These are phyloP conservation scores for Avena sativa DNA, from an alignment of 176 grass and related monocot genomes.

Conservation along the genomic window DNA sequence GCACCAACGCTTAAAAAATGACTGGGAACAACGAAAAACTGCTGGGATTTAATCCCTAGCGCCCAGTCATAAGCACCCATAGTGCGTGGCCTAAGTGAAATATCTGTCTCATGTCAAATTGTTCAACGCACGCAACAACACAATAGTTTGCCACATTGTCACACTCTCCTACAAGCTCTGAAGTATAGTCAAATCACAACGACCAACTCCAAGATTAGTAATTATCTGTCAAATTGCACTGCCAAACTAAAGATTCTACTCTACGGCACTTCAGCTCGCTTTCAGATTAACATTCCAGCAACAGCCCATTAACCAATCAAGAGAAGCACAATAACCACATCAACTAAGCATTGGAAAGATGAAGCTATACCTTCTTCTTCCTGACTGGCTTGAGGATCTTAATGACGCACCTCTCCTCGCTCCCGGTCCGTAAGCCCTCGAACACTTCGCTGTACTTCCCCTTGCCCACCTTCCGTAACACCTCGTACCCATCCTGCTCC, in stretches of 20 bases:
- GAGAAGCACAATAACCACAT: background rate
- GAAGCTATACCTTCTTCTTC: constrained; percentile 81
- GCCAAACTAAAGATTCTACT: constrained; percentile 16
- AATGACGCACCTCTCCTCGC: constrained; percentile 80
- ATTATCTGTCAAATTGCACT: background rate
- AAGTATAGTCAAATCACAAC: constrained; percentile 6
- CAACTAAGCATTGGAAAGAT: background rate
- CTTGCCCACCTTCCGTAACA: constrained; percentile 85
- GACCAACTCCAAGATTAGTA: background rate
- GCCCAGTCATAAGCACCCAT: no score
- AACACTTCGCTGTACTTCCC: constrained; percentile 98
- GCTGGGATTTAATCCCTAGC: no score
- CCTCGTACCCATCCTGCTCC: constrained; percentile 84
- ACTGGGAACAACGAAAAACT: no score
- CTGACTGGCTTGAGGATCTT: constrained; percentile 98
- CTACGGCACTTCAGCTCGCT: background rate
- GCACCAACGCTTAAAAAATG: no score
- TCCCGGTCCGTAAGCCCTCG: constrained; percentile 61
- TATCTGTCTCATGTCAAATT: constrained; percentile 1
- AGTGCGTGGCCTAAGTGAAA: background rate
- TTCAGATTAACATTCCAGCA: constrained; percentile 15
- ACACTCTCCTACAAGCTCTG: background rate
- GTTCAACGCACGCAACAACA: background rate
- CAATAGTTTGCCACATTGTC: background rate
- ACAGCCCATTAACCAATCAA: background rate